Evolutionary conservation across 768 basidiomycete genomes (phyloP).

Genomic region (Agaricus blazei): DNA sequence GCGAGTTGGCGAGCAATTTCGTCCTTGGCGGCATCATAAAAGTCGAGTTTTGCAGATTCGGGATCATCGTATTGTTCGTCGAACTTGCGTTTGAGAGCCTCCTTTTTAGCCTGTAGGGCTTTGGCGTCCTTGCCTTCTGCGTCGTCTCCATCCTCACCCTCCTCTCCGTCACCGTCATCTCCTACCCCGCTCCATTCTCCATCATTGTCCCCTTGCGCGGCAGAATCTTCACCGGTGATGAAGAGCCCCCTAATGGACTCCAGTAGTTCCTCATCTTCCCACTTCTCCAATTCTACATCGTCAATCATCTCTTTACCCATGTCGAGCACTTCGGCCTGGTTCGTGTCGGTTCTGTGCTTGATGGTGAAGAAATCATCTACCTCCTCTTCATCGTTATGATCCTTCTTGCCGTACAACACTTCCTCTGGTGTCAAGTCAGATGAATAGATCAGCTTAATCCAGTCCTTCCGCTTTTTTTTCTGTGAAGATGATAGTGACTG

Average conservation of each 20-base stretch:
- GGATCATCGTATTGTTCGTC: slow-evolving; percentile 96
- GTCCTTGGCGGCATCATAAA: slow-evolving; percentile 89
- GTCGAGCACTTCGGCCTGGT: slow-evolving; percentile 56
- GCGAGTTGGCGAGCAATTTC: slow-evolving; percentile 83
- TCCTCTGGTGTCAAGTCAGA: slow-evolving; percentile 63
- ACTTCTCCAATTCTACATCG: slow-evolving; percentile 52
- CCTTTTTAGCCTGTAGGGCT: slow-evolving; percentile 81
- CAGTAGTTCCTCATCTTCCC: slow-evolving; percentile 82
- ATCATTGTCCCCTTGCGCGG: slow-evolving; percentile 28
- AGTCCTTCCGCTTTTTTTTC: slow-evolving; percentile 51
- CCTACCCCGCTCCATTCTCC: slow-evolving; percentile 37
- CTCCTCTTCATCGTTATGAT: slow-evolving; percentile 20
- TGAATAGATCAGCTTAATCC: slow-evolving; percentile 84
- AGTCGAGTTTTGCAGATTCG: slow-evolving; percentile 71
- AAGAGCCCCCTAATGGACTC: slow-evolving; percentile 86
- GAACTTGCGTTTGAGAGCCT: slow-evolving; percentile 88
- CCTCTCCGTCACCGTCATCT: slow-evolving; percentile 38
- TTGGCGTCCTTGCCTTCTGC: slow-evolving; percentile 32
- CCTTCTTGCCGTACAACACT: slow-evolving; percentile 43
- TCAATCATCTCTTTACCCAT: slow-evolving; percentile 59
- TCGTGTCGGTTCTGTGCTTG: slow-evolving; percentile 29
- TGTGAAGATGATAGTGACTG: slow-evolving; percentile 38
- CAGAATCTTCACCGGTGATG: slow-evolving; percentile 66
- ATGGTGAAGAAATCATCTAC: slow-evolving; percentile 67
- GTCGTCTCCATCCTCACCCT: slow-evolving; percentile 21